Evolutionary conservation across 2,329 filamentous ascomycete species (phyloP).

Genomic region (Phialophora tarda): DNA sequence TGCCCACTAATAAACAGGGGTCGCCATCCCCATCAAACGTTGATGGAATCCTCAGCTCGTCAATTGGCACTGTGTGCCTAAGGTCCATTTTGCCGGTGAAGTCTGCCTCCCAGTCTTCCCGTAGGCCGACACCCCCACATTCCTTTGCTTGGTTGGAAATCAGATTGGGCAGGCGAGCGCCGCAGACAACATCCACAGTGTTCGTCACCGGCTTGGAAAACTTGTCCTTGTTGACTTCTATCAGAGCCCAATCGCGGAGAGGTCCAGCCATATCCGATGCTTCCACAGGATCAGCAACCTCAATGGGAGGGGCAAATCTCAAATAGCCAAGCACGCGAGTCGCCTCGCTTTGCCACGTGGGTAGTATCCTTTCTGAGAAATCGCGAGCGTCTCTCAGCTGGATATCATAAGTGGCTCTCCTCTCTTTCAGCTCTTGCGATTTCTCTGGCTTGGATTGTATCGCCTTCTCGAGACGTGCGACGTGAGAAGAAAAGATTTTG

Average conservation of each 20-base stretch:
- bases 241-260: conserved; percentile 16
- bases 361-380: background rate
- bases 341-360: conserved; percentile 4
- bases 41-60: conserved; percentile 3
- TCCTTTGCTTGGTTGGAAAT: too few species aligned
- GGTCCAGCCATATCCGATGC: conserved; percentile 8
- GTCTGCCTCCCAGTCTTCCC: background rate
- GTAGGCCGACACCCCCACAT: background rate
- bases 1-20: conserved; percentile 12
- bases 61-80: conserved; percentile 6
- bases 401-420: background rate
- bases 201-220: conserved; percentile 3
- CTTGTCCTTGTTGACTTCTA: conserved; percentile 14
- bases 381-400: background rate
- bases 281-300: conserved; percentile 1
- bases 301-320: conserved; percentile 9
- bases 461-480: background rate
- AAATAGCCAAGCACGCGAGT: conserved; percentile 14
- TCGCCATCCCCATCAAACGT: background rate
- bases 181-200: background rate
- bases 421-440: background rate
- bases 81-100: background rate
- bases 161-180: background rate
- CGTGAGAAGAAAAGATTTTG: background rate
- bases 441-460: background rate